Evolutionary conservation across 2,329 filamentous ascomycete genomes (phyloP).

Genomic region (Botrytis pseudocinerea): DNA sequence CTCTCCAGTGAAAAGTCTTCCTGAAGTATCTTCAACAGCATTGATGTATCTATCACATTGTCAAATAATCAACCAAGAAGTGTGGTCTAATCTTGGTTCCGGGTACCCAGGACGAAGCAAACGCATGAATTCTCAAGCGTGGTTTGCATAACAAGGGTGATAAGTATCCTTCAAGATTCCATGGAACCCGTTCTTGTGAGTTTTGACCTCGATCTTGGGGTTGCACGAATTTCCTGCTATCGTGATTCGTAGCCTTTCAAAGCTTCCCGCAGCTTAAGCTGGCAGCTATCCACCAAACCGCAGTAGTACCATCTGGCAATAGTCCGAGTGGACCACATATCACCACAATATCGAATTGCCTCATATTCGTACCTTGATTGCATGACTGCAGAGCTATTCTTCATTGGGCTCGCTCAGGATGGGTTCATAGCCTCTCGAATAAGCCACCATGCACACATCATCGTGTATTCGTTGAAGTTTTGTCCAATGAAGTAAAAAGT

Average conservation of each 20-base stretch:
- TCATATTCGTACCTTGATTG: slow-evolving; percentile 28
- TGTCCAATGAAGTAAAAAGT: slow-evolving; percentile 16
- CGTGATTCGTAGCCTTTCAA: not conserved
- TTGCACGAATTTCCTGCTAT: not conserved
- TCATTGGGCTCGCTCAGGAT: slow-evolving; percentile 26
- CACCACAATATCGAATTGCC: slow-evolving; percentile 29
- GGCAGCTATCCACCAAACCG: not conserved
- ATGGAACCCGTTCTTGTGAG: not conserved
- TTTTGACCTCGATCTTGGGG: not conserved
- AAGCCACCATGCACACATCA: not conserved
- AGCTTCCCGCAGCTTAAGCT: not conserved
- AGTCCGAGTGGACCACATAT: slow-evolving; percentile 25
- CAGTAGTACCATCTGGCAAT: slow-evolving; percentile 16
- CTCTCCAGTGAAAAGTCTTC: not conserved
- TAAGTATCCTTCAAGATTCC: not conserved
- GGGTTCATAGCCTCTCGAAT: not conserved
- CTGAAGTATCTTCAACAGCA: not conserved
- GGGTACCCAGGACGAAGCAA: not conserved
- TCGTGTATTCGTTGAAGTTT: slow-evolving; percentile 21
- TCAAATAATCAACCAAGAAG: not conserved
- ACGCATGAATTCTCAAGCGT: not conserved
- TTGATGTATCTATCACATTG: not conserved
- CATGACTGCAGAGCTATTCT: not conserved
- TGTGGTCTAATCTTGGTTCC: not conserved
- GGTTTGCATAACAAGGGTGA: not conserved